Base-by-base conservation (phyloP, 108 stramenopile genomes). In the Craspedostauros australis region DNA sequence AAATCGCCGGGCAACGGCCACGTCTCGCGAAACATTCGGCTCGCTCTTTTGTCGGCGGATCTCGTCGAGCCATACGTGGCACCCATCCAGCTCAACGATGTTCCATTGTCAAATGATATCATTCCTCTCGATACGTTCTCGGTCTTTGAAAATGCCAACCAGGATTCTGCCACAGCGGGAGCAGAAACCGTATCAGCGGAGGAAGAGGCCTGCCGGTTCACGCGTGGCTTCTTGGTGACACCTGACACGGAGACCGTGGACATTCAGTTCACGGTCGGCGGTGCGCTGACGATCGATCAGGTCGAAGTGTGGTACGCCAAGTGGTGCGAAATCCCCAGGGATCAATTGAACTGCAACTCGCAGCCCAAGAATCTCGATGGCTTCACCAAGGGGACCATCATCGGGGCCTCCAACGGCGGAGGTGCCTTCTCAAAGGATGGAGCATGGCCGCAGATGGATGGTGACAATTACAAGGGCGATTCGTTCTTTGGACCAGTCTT, bases 31-130 rank as follows among this genome's bases (percentile, higher is more conserved):
- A 96, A 97, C 46, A 68, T 97, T 46, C 87, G 88, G 12, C 62
- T 97, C 40, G 73, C 87, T 0, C 64, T 99, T 24, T 31, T 85
- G 36, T 61, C 81, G 9, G 68, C 80, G 2, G 98, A 99, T 50
- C 45, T 95, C 16, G 92, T 93, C 0, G 72, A 95, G 62, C 96
- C 98, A 15, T 96, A 94, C 59, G 80, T 92, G 45, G 37, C 73
- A 2, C 56, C 89, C 22, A 57, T 67, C 20, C 62, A 45, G 4
- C 68, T 83, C 45, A 75, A 80, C 34, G 65, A 74, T 2, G 47
- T 72, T 12, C 38, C 31, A 5, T 57, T 86, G 31, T 47, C 71
- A 6, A 72, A 89, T 39, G 86, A 88, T 44, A 48, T 84, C 11
- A 54, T 81, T 15, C 70, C 84, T 1, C 50, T 75, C 21, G 61